These are phyloP conservation scores for Trichophyton mentagrophytes DNA, from an alignment of 2,329 filamentous ascomycete species.

Conservation along the genomic window DNA sequence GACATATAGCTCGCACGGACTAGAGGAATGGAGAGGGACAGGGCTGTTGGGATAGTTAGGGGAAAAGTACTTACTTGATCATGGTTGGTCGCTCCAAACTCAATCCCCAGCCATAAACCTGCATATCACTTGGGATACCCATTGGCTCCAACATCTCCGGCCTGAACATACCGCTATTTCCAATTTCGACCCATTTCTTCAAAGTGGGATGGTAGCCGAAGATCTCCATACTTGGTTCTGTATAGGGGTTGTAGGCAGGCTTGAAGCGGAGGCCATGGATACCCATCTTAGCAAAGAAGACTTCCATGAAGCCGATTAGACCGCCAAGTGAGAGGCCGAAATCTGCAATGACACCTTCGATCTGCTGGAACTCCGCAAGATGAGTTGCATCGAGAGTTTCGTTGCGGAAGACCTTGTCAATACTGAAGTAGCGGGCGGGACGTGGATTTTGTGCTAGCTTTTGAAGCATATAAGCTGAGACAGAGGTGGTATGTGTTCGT, in stretches of 20 bases:
- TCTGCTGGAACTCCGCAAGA: conserved; percentile 94
- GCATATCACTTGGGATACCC: conserved; percentile 82
- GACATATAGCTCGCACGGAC: neutral
- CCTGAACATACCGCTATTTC: conserved; percentile 97
- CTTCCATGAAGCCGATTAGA: conserved; percentile 84
- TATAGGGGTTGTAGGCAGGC: conserved; percentile 91
- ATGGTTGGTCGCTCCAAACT: conserved; percentile 90
- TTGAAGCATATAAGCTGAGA: conserved; percentile 81
- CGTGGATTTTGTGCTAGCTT: conserved; percentile 73
- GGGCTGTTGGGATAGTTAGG: too few relatives aligned
- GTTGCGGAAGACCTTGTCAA: conserved; percentile 96
- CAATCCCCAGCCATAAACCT: conserved; percentile 88
- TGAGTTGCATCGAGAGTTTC: conserved; percentile 96
- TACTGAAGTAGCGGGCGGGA: conserved; percentile 93
- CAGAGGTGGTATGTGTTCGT: conserved; percentile 88
- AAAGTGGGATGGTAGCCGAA: conserved; percentile 89
- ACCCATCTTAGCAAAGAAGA: conserved; percentile 95
- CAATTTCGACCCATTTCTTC: conserved; percentile 88
- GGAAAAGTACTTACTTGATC: conserved; percentile 59
- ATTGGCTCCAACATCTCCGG: conserved; percentile 94
- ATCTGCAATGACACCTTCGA: conserved; percentile 96
- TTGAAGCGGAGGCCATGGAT: conserved; percentile 83
- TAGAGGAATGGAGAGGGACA: conserved; percentile 9
- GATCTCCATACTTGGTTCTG: conserved; percentile 95
- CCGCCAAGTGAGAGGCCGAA: conserved; percentile 86